These are phyloP conservation scores for Neurospora sp. DNA, from an alignment of 495 filamentous ascomycete species.

Conservation along the genomic window DNA sequence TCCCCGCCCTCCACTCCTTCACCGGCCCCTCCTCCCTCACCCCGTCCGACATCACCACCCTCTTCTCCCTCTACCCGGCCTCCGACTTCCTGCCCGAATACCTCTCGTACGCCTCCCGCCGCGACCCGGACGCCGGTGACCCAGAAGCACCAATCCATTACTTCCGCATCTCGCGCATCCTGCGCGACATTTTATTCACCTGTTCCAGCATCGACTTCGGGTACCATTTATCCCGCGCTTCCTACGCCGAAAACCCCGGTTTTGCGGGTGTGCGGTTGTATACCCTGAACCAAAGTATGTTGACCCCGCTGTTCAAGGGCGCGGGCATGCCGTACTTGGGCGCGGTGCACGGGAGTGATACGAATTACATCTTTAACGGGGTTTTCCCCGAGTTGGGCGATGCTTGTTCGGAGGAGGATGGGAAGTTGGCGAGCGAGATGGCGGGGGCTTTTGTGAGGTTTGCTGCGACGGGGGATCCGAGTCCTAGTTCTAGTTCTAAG, in stretches of 20 bases:
- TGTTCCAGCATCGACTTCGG: conserved; percentile 23
- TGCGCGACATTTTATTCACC: conserved; percentile 23
- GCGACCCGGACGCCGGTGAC: conserved; percentile 2
- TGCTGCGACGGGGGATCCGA: conserved; percentile 10
- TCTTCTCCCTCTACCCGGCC: conserved; percentile 17
- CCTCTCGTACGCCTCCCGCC: conserved; percentile 10
- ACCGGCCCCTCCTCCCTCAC: conserved; percentile 1
- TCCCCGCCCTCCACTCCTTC: conserved; percentile 4
- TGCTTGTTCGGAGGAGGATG: conserved; percentile 5
- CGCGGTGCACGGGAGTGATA: conserved; percentile 18
- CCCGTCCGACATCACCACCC: conserved; percentile 6
- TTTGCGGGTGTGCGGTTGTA: conserved; percentile 14
- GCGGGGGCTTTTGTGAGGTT: conserved; percentile 10
- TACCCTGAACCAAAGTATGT: conserved; percentile 22
- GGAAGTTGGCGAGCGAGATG: conserved; percentile 8
- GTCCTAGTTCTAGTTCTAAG: background rate
- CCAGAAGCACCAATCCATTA: conserved; percentile 14
- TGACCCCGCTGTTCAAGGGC: conserved; percentile 9
- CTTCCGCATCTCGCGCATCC: conserved; percentile 20
- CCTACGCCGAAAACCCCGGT: background rate
- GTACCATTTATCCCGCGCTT: conserved; percentile 9
- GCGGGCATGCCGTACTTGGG: conserved; percentile 22
- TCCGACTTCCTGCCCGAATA: conserved; percentile 14
- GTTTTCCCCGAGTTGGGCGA: conserved; percentile 15
- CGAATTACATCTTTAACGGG: conserved; percentile 22